A percentile compares a stretch with the other conserved stretches of the same genome.
phyloP scores from a whole-genome alignment of 306 rosid genomes.

The Delonix regia region DNA sequence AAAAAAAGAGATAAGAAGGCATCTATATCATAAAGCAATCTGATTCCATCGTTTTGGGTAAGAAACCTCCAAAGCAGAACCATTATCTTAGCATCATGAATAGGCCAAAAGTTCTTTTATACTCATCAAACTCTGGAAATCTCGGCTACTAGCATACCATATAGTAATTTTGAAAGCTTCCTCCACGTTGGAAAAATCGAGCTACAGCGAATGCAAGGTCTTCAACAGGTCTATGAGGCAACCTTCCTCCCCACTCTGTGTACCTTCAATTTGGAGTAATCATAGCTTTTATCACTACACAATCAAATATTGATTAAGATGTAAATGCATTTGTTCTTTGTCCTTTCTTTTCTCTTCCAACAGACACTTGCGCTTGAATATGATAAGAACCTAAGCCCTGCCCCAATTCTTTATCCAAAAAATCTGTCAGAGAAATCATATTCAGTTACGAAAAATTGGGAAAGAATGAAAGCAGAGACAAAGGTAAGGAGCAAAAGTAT shows the following conservation, averaged over 20 bases:
- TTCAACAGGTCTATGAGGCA: conserved; percentile 95
- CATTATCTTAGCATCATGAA: conserved; percentile 22
- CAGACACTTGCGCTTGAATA: neutral
- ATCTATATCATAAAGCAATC: conserved; percentile 8
- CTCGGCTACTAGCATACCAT: conserved; percentile 61
- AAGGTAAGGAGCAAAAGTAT: conserved; percentile 16
- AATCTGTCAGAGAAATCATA: neutral
- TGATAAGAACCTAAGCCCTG: neutral
- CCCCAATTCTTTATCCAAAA: neutral
- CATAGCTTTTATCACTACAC: conserved; percentile 15
- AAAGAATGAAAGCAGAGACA: neutral
- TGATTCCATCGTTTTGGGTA: conserved; percentile 1
- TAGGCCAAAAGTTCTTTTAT: conserved; percentile 22
- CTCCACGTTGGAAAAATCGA: conserved; percentile 94
- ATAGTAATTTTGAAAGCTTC: conserved; percentile 95
- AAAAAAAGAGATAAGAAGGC: conserved; percentile 22
- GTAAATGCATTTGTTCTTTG: conserved; percentile 17
- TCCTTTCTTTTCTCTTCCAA: conserved; percentile 24
- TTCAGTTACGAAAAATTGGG: neutral
- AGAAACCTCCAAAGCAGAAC: conserved; percentile 24
- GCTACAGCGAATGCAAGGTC: conserved; percentile 98
- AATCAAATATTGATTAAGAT: conserved; percentile 23
- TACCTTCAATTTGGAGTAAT: conserved; percentile 61
- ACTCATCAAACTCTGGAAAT: conserved; percentile 20
- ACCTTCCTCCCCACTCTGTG: conserved; percentile 81